These are phyloP conservation scores for Paraconiothyrium sp. DNA, from an alignment of 2,329 filamentous ascomycete genomes.

Conservation along the genomic window DNA sequence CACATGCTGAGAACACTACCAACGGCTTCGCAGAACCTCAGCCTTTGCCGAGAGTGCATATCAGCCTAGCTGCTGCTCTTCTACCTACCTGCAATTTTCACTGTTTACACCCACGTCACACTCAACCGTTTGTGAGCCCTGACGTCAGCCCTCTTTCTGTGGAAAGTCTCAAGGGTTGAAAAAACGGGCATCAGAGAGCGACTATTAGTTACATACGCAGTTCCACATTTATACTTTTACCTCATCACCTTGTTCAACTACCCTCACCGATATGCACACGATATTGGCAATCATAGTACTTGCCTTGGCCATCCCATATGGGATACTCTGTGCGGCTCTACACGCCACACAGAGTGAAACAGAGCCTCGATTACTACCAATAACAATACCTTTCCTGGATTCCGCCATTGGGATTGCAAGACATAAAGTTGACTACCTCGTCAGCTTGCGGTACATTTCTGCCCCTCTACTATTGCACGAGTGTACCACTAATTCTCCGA, in stretches of 20 bases:
- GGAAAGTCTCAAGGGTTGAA: background rate
- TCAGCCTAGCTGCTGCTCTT: background rate
- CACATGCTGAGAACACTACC: background rate
- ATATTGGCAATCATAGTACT: background rate
- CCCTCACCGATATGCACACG: background rate
- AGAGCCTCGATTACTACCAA: slow-evolving; percentile 27
- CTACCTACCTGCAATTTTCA: background rate
- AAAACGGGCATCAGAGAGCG: background rate
- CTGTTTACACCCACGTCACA: background rate
- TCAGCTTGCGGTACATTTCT: slow-evolving; percentile 21
- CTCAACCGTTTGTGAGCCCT: background rate
- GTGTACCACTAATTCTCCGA: background rate
- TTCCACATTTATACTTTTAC: background rate
- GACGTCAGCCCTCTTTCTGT: background rate
- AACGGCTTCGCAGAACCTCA: background rate
- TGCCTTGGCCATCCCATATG: slow-evolving; percentile 14
- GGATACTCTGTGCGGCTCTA: slow-evolving; percentile 14
- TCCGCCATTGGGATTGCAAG: slow-evolving; percentile 27
- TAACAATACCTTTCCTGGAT: slow-evolving; percentile 29
- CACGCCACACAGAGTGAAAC: slow-evolving; percentile 25
- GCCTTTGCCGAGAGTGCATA: background rate
- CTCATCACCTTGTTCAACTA: background rate
- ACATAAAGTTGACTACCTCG: slow-evolving; percentile 26
- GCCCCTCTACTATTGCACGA: background rate
- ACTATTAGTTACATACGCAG: background rate